These are phyloP conservation scores for Nakaseomyces sp. DNA, from an alignment of 1,139 yeast species.

Conservation along the genomic window DNA sequence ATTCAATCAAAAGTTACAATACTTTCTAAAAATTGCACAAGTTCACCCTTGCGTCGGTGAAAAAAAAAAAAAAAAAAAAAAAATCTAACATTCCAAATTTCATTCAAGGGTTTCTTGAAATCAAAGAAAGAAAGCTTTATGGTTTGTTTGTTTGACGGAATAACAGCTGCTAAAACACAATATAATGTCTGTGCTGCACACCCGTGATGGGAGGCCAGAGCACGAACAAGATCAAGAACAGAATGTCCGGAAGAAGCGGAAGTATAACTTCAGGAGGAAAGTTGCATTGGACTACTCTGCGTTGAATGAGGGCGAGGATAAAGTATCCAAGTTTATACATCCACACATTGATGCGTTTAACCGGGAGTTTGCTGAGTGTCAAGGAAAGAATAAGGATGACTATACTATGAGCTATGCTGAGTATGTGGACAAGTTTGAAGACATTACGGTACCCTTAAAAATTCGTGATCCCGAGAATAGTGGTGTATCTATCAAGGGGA, in stretches of 20 bases:
- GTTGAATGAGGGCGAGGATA: slow-evolving; percentile 61
- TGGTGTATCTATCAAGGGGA: slow-evolving; percentile 41
- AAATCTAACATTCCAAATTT: no score
- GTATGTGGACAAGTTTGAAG: slow-evolving; percentile 35
- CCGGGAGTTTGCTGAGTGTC: slow-evolving; percentile 14
- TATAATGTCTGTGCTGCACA: no score
- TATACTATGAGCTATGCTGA: slow-evolving; percentile 28
- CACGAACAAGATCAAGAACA: neutral
- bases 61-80: no score
- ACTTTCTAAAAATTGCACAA: no score
- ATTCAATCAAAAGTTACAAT: no score
- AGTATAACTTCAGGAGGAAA: slow-evolving; percentile 27
- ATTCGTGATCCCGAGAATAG: slow-evolving; percentile 29
- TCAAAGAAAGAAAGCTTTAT: no score
- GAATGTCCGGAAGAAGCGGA: slow-evolving; percentile 6
- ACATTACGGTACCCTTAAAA: slow-evolving; percentile 34
- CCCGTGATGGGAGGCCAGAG: no score
- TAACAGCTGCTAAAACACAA: no score
- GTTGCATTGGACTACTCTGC: slow-evolving; percentile 68
- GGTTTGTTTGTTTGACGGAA: no score
- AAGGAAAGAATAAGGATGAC: slow-evolving; percentile 15
- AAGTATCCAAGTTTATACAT: slow-evolving; percentile 50
- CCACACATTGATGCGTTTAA: slow-evolving; percentile 45
- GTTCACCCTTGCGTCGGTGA: no score
- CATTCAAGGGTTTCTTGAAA: no score